Conservation (phyloP, 2,329 filamentous ascomycete genomes). For the Venturia oleaginea region DNA sequence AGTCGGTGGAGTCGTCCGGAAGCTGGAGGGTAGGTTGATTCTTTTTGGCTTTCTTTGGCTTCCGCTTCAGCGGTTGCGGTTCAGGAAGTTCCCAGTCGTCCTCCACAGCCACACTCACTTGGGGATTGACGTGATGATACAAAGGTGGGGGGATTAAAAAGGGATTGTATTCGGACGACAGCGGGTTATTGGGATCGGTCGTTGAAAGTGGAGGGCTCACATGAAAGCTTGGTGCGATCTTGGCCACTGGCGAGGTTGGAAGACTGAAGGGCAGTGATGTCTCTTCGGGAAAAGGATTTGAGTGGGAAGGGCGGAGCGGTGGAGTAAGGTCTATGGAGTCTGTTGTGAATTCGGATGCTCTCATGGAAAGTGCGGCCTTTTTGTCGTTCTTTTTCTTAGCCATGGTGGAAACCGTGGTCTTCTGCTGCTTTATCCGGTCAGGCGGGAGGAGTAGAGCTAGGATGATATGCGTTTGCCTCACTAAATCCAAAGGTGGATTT, state of each 20-base stretch:
- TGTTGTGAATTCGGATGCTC: background rate
- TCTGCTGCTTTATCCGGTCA: background rate
- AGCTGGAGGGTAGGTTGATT: background rate
- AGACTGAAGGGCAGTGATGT: background rate
- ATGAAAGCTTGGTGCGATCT: background rate
- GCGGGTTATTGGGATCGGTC: background rate
- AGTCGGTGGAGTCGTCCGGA: background rate
- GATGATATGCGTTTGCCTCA: constrained; percentile 1
- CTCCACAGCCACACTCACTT: background rate
- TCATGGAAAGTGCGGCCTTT: background rate
- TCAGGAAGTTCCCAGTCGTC: constrained; percentile 3
- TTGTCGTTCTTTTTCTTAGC: constrained; percentile 10
- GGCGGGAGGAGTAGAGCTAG: background rate
- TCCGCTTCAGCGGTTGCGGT: constrained; percentile 2
- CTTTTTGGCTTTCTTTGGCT: background rate
- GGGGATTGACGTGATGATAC: background rate
- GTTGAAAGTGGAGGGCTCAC: background rate
- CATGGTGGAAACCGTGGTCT: background rate
- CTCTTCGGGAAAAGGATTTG: background rate
- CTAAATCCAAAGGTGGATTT: background rate
- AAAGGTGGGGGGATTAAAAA: constrained; percentile 1
- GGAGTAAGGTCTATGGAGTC: background rate
- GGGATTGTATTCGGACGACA: constrained; percentile 1
- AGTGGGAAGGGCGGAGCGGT: background rate
- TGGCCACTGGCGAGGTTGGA: constrained; percentile 4